phyloP scores from a whole-genome alignment of 805 yeast genomes.

The Nakazawaea peltata region DNA sequence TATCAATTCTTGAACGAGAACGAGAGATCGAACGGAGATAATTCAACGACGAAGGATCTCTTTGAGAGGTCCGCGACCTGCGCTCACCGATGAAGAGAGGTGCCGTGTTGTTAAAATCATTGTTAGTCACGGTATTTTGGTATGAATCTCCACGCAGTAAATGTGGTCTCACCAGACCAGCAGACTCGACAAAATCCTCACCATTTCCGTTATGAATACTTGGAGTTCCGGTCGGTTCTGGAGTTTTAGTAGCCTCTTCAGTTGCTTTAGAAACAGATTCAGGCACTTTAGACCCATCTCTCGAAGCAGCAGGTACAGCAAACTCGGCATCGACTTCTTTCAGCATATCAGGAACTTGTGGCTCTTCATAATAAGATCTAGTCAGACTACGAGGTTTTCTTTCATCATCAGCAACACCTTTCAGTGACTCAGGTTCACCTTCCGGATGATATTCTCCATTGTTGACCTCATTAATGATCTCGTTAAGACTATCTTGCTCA shows the following conservation, averaged over 20 bases:
- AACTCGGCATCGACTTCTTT: constrained; percentile 28
- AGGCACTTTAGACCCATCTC: constrained; percentile 32
- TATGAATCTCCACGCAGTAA: constrained; percentile 75
- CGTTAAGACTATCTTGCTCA: constrained; percentile 13
- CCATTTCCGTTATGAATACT: too few relatives aligned
- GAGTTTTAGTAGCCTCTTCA: constrained; percentile 21
- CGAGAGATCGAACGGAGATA: constrained; percentile 61
- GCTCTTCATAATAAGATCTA: constrained; percentile 11
- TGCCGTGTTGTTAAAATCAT: constrained; percentile 27
- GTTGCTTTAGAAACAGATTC: constrained; percentile 12
- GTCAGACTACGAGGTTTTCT: constrained; percentile 9
- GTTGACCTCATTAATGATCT: constrained; percentile 24
- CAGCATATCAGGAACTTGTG: constrained; percentile 25
- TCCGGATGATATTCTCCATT: constrained; percentile 17
- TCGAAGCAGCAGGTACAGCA: constrained; percentile 37
- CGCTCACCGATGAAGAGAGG: constrained; percentile 31
- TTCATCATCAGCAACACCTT: constrained; percentile 6
- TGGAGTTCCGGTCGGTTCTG: too few relatives aligned
- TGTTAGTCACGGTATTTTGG: constrained; percentile 44
- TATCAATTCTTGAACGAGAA: constrained; percentile 46
- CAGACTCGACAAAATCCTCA: too few relatives aligned
- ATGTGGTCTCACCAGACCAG: too few relatives aligned
- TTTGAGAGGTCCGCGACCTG: constrained; percentile 24
- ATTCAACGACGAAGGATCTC: constrained; percentile 33
- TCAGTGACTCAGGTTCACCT: constrained; percentile 8